These are phyloP conservation scores for Penicillium occitanis DNA, from an alignment of 2,329 filamentous ascomycete genomes.

Conservation along the genomic window DNA sequence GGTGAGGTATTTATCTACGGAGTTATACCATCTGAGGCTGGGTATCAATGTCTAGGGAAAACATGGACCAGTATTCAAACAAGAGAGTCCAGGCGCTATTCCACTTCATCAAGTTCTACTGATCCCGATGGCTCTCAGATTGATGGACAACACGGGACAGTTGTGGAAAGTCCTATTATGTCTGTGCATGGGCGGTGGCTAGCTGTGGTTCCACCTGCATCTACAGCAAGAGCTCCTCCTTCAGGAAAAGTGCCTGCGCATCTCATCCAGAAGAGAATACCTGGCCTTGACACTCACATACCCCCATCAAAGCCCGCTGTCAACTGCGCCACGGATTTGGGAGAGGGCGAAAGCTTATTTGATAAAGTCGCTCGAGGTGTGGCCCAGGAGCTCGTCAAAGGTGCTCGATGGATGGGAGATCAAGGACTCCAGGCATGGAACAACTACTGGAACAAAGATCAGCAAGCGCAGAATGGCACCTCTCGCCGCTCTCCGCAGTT, in stretches of 20 bases:
- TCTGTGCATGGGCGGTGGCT: slow-evolving; percentile 50
- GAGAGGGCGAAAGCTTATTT: slow-evolving; percentile 49
- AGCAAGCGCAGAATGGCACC: slow-evolving; percentile 30
- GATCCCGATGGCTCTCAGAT: slow-evolving; percentile 45
- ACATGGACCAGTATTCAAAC: slow-evolving; percentile 83
- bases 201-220: slow-evolving; percentile 45
- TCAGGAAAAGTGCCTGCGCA: slow-evolving; percentile 42
- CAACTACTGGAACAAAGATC: slow-evolving; percentile 51
- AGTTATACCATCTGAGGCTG: slow-evolving; percentile 26
- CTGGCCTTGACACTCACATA: slow-evolving; percentile 44
- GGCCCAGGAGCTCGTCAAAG: slow-evolving; percentile 51
- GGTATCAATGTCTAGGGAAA: slow-evolving; percentile 75
- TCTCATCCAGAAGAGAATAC: slow-evolving; percentile 37
- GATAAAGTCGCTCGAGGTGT: slow-evolving; percentile 51
- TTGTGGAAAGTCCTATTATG: slow-evolving; percentile 41
- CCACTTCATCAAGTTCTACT: slow-evolving; percentile 47
- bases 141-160: slow-evolving; percentile 35
- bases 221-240: slow-evolving; percentile 40
- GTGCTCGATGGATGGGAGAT: slow-evolving; percentile 51
- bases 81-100: slow-evolving; percentile 44
- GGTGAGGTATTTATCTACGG: slow-evolving; percentile 84
- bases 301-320: slow-evolving; percentile 44
- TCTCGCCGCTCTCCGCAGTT: slow-evolving; percentile 34
- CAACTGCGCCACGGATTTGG: slow-evolving; percentile 48
- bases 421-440: slow-evolving; percentile 53